These are phyloP conservation scores for Tagetes erecta DNA, from an alignment of 129 eudicot genomes.

Conservation along the genomic window DNA sequence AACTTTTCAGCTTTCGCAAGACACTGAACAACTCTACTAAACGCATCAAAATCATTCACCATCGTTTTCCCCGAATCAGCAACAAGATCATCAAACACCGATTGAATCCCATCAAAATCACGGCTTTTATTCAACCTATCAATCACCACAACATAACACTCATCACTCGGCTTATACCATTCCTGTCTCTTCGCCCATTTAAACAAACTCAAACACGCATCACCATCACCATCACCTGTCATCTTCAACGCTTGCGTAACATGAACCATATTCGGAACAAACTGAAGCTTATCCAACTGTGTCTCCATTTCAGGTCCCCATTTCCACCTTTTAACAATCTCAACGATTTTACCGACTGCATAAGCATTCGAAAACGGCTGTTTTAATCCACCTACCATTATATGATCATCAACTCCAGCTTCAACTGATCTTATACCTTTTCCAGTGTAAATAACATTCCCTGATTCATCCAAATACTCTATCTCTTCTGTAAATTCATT, in stretches of 20 bases:
- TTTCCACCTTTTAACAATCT: constrained; percentile 93
- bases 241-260: constrained; percentile 71
- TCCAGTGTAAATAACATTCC: constrained; percentile 64
- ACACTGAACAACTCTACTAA: constrained; percentile 72
- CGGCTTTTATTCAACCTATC: constrained; percentile 71
- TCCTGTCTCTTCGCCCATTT: constrained; percentile 85
- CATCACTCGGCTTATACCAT: constrained; percentile 74
- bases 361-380: constrained; percentile 75
- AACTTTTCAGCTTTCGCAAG: constrained; percentile 86
- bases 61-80: constrained; percentile 40
- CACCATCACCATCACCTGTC: constrained; percentile 58
- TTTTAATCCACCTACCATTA: constrained; percentile 82
- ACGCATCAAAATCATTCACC: constrained; percentile 45
- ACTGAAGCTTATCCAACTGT: constrained; percentile 83
- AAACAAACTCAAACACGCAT: constrained; percentile 66
- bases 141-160: constrained; percentile 63
- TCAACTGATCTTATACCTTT: constrained; percentile 81
- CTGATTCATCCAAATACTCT: constrained; percentile 83
- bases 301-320: constrained; percentile 99
- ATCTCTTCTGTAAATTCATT: constrained; percentile 76
- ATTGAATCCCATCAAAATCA: constrained; percentile 77
- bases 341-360: constrained; percentile 87
- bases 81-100: constrained; percentile 78
- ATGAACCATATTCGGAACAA: constrained; percentile 84
- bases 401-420: constrained; percentile 82